These are phyloP conservation scores for Cladosporium velox DNA, from an alignment of 2,329 filamentous ascomycete species.

Conservation along the genomic window DNA sequence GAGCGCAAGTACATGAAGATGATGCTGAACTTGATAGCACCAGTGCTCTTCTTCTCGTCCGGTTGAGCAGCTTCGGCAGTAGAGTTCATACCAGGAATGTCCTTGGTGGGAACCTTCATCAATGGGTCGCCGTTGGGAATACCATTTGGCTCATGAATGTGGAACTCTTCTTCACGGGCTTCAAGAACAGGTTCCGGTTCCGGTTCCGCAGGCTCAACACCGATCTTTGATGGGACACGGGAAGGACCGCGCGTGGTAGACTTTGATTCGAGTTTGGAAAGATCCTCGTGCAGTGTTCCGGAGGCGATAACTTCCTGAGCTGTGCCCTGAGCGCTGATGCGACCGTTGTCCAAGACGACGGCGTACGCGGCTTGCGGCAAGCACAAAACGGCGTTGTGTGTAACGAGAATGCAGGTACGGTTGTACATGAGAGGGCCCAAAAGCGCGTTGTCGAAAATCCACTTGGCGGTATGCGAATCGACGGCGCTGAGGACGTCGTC, in stretches of 20 bases:
- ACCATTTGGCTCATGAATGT: slow-evolving; percentile 48
- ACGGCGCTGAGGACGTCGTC: slow-evolving; percentile 97
- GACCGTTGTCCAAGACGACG: slow-evolving; percentile 85
- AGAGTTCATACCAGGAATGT: slow-evolving; percentile 41
- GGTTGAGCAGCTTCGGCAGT: slow-evolving; percentile 54
- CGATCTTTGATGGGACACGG: slow-evolving; percentile 66
- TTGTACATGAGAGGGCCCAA: slow-evolving; percentile 83
- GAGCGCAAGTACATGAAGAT: slow-evolving; percentile 80
- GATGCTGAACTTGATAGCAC: slow-evolving; percentile 84
- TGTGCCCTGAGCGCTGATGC: slow-evolving; percentile 73
- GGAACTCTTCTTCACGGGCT: slow-evolving; percentile 40
- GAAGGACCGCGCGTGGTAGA: slow-evolving; percentile 71
- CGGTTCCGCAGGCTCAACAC: slow-evolving; percentile 68
- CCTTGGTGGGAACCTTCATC: slow-evolving; percentile 47
- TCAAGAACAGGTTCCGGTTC: slow-evolving; percentile 45
- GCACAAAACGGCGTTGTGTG: slow-evolving; percentile 90
- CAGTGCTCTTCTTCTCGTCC: slow-evolving; percentile 75
- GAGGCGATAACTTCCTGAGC: slow-evolving; percentile 77
- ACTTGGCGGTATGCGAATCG: slow-evolving; percentile 95
- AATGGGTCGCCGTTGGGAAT: slow-evolving; percentile 47
- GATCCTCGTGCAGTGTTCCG: slow-evolving; percentile 86
- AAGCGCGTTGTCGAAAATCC: slow-evolving; percentile 94
- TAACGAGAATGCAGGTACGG: slow-evolving; percentile 91
- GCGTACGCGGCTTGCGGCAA: slow-evolving; percentile 78
- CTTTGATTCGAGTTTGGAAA: slow-evolving; percentile 65